phyloP scores from a whole-genome alignment of 1,284 basidiomycete species.

The Volvariella surrecta region DNA sequence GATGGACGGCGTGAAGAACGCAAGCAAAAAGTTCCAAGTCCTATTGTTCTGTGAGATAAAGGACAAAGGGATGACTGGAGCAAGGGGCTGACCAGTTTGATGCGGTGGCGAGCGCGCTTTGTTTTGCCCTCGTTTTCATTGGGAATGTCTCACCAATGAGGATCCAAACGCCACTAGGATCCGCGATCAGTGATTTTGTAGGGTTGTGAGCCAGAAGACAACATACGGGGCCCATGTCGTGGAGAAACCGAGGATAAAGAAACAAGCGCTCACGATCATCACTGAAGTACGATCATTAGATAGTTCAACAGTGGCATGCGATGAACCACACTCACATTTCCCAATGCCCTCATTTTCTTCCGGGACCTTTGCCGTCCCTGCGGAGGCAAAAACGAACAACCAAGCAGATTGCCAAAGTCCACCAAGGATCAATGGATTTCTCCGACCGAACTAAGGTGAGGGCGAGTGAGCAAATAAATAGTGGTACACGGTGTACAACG shows the following conservation, averaged over 20 bases:
- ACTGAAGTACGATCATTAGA: constrained; percentile 28
- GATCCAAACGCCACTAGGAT: constrained; percentile 56
- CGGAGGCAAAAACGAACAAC: constrained; percentile 74
- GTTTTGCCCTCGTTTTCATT: constrained; percentile 67
- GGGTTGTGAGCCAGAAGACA: background rate
- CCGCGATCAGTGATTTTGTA: background rate
- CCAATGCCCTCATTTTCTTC: constrained; percentile 38
- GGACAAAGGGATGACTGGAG: constrained; percentile 1
- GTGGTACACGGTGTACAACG: constrained; percentile 12
- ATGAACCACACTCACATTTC: constrained; percentile 28
- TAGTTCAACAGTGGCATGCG: background rate
- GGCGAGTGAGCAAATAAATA: constrained; percentile 3
- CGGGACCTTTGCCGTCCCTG: constrained; percentile 61
- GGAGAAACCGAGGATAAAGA: constrained; percentile 76
- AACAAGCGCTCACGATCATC: constrained; percentile 71
- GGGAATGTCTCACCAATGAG: constrained; percentile 74
- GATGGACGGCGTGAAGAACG: constrained; percentile 72
- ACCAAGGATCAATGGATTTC: constrained; percentile 56
- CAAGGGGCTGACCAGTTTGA: constrained; percentile 26
- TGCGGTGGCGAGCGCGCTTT: constrained; percentile 64
- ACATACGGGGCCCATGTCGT: constrained; percentile 62
- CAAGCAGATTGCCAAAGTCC: constrained; percentile 69
- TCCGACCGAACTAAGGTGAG: constrained; percentile 43
- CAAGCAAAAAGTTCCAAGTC: constrained; percentile 71
- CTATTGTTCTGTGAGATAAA: constrained; percentile 17